These are phyloP conservation scores for Phytophthora sp. DNA, from an alignment of 352 stramenopile genomes.

Conservation along the genomic window DNA sequence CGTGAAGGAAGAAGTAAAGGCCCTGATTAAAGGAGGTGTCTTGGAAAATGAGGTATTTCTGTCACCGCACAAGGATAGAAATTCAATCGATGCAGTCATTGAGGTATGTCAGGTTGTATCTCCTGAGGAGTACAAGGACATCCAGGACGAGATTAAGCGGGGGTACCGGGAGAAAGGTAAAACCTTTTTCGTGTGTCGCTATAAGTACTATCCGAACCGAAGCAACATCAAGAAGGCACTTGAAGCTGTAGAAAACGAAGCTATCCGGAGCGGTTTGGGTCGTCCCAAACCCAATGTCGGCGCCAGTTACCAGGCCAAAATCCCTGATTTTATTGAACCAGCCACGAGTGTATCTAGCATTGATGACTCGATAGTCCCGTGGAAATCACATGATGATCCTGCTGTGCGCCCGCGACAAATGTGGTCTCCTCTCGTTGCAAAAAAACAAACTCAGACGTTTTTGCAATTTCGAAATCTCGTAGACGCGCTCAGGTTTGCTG, in stretches of 20 bases:
- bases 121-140: conserved; percentile 74
- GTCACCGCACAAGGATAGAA: conserved; percentile 86
- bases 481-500: conserved; percentile 60
- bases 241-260: conserved; percentile 68
- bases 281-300: conserved; percentile 76
- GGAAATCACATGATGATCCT: conserved; percentile 33
- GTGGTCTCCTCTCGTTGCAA: conserved; percentile 68
- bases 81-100: conserved; percentile 80
- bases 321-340: conserved; percentile 48
- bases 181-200: conserved; percentile 78
- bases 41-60: conserved; percentile 81
- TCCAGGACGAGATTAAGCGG: conserved; percentile 71
- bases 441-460: conserved; percentile 49
- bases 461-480: conserved; percentile 64
- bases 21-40: conserved; percentile 60
- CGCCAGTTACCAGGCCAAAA: conserved; percentile 55
- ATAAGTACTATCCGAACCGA: conserved; percentile 81
- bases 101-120: conserved; percentile 80
- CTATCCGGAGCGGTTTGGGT: conserved; percentile 69
- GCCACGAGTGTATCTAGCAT: conserved; percentile 10
- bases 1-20: conserved; percentile 66
- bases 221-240: conserved; percentile 71
- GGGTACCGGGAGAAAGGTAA: conserved; percentile 71
- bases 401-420: conserved; percentile 48
- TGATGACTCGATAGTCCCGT: conserved; percentile 35